Evolutionary conservation across 2,329 filamentous ascomycete genomes (phyloP), one percentile per base, ranked within the genome.

Genomic region (Cadophora luteo-olivacea): DNA sequence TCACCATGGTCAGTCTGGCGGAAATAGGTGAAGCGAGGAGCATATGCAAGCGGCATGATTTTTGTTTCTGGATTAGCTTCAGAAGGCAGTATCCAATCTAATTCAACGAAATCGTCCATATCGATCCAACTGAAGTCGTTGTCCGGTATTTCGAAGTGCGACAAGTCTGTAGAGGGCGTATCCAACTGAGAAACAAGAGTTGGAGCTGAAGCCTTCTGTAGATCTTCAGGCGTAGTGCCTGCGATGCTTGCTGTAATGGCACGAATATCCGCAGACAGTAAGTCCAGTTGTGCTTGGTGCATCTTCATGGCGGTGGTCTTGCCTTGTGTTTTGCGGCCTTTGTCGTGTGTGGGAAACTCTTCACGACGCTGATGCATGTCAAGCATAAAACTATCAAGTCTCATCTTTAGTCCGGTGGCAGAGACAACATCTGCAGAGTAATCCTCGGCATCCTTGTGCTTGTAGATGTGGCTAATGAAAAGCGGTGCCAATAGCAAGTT

Each of bases 81-180:
- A 16, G 93, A 91, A 0, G 95, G 95, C 29, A 97, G 81, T 65
- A 97, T 94, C 95, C 95, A 98, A 78, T 97, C 97, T 25, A 99
- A 83, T 79, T 99, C 96, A 36, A 99, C 94, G 80, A 99, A 99
- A 78, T 99, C 96, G 77, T 99, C 96, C 94, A 99, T 98, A 77
- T 99, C 96, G 71, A 99, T 94, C 96, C 96, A 99, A 66, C 91
- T 94, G 73, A 94, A 90, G 76, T 99, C 96, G 65, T 97, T 92
- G 78, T 99, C 96, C 0, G 96, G 95, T 61, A 99, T 99, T 0
- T 91, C 95, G 78, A 99, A 99, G 64, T 91, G 91, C 0, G 94
- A 97, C 61, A 97, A 84, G 77, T 95, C 91, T 3, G 87, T 87
- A 8, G 86, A 86, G 9, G 86, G 85, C 3, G 82, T 81, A 32